Evolutionary conservation across 345 rosid species (phyloP).

Genomic region (Linum tenue): DNA sequence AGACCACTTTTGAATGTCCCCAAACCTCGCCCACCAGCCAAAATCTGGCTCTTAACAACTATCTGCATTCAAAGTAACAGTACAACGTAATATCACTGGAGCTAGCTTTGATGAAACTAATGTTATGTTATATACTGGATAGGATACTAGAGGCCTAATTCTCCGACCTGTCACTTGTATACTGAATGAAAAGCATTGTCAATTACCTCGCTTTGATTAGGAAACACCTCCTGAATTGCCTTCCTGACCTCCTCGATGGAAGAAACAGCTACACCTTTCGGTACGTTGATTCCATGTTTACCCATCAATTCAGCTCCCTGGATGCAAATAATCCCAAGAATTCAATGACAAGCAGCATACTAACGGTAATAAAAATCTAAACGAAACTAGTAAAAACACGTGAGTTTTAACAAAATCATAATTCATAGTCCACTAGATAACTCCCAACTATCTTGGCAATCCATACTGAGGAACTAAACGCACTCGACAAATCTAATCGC

Average conservation of each 20-base stretch:
- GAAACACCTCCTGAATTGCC: slow-evolving; percentile 51
- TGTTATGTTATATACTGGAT: too few species aligned
- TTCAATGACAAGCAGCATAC: background rate
- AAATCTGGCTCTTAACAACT: slow-evolving; percentile 94
- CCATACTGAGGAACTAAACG: background rate
- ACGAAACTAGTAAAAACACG: background rate
- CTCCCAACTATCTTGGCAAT: background rate
- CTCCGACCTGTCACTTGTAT: background rate
- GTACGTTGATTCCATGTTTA: slow-evolving; percentile 84
- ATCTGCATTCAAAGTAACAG: slow-evolving; percentile 38
- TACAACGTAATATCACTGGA: slow-evolving; percentile 1
- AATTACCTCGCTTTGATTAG: slow-evolving; percentile 62
- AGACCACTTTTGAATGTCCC: slow-evolving; percentile 87
- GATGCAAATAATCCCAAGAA: slow-evolving; percentile 5
- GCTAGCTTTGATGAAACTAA: background rate
- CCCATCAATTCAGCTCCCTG: slow-evolving; percentile 96
- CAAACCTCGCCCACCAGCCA: slow-evolving; percentile 98
- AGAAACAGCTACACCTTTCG: slow-evolving; percentile 76
- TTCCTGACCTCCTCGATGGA: slow-evolving; percentile 56
- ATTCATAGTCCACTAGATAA: background rate
- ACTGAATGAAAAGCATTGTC: background rate
- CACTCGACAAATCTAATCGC: background rate
- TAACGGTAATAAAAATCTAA: too few species aligned
- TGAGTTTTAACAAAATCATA: background rate
- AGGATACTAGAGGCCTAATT: background rate